phyloP scores from a whole-genome alignment of 2,329 filamentous ascomycete genomes.

The Dactylonectria macrodidyma region DNA sequence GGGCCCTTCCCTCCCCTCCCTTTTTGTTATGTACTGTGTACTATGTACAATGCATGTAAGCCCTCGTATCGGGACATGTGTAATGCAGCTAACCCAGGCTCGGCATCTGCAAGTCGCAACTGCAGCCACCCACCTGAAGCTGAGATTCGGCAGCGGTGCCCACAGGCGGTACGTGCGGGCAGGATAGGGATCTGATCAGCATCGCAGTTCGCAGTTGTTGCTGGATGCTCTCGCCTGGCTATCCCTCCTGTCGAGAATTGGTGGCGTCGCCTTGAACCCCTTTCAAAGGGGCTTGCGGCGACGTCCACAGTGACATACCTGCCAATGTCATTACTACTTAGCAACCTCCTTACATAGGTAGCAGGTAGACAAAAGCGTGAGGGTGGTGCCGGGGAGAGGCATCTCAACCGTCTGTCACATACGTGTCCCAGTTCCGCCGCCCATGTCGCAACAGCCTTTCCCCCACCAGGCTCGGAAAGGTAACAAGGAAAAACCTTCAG shows the following conservation, averaged over 20 bases:
- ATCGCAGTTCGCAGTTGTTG: neutral
- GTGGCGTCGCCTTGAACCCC: neutral
- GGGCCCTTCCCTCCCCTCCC: neutral
- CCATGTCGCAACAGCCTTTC: constrained; percentile 1
- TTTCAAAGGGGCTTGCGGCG: neutral
- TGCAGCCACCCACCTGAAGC: constrained; percentile 27
- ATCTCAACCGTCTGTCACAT: neutral
- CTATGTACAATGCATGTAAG: constrained; percentile 6
- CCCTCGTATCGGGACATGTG: constrained; percentile 12
- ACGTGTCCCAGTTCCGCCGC: neutral
- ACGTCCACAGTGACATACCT: neutral
- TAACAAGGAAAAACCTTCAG: constrained; percentile 16
- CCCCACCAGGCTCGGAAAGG: constrained; percentile 3
- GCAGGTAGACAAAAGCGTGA: neutral
- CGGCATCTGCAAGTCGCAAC: constrained; percentile 19
- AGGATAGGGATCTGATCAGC: constrained; percentile 11
- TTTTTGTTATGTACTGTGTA: neutral
- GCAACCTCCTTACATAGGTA: too few relatives aligned
- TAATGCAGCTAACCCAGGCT: neutral
- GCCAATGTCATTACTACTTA: neutral
- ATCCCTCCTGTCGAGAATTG: neutral
- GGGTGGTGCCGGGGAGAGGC: neutral
- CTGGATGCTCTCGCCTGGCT: neutral
- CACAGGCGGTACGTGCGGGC: constrained; percentile 10
- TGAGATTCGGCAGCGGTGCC: constrained; percentile 26